Base-by-base conservation (phyloP, 371 early-diverging fungal species). In the Mucor lusitanicus region DNA sequence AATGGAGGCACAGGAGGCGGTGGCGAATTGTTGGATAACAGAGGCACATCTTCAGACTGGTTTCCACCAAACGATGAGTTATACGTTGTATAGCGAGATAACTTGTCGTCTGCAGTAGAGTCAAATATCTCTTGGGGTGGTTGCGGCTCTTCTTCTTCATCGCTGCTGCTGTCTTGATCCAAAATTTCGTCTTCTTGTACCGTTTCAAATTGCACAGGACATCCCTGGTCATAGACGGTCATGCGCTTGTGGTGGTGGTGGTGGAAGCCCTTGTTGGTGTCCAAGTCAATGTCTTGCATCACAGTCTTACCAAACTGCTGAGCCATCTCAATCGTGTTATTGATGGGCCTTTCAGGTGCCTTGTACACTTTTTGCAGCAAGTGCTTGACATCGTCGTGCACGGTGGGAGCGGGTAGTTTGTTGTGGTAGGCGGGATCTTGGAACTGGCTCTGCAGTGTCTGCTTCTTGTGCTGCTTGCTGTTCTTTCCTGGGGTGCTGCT, bases 341-440 rank as follows among this genome's bases (percentile, higher is more conserved):
- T 59, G 21, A 59, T 17, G 3, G 37, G 61, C 23, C 30, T 54
- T 19, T 27, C 30, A 8, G 50, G 40, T 25, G 5, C 27, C 23
- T 58, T 57, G 55, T 87, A 87, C 3, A 87, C 83, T 27, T 77
- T 74, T 17, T 76, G 73, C 53, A 87, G 63, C 30, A 87, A 61
- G 55, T 85, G 85, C 12, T 80, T 75, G 48, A 87, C 77, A 32
- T 85, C 77, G 42, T 79, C 77, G 60, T 86, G 83, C 17, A 87
- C 82, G 39, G 85, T 74, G 33, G 87, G 87, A 37, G 79, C 72
- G 6, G 78, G 60, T 25, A 84, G 69, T 23, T 75, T 68, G 55
- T 79, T 70, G 27, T 67, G 69, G 32, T 83, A 77, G 3, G 77
- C 78, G 27, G 87, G 87, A 48, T 86, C 85, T 46, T 78, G 73